Evolutionary conservation across 768 basidiomycete species (phyloP).

Genomic region (Termitomyces sp.): DNA sequence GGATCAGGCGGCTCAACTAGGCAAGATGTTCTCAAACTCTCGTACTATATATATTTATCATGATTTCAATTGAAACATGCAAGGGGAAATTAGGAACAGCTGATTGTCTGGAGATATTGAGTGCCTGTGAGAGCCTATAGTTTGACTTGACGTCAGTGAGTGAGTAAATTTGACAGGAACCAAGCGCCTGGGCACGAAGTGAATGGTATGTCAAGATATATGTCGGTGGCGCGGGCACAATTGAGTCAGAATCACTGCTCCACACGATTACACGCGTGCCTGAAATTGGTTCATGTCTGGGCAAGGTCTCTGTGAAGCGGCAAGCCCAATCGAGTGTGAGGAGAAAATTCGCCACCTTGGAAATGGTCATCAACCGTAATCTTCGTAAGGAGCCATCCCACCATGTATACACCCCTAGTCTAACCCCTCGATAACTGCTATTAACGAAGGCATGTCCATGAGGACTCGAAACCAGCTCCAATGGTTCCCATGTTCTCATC

Average conservation of each 20-base stretch:
- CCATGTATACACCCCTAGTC: not conserved
- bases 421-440: not conserved
- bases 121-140: not conserved
- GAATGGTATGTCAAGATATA: not conserved
- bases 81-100: not conserved
- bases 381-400: not conserved
- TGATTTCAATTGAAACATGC: not conserved
- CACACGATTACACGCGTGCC: not conserved
- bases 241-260: not conserved
- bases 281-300: not conserved
- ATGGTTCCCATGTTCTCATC: not conserved
- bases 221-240: not conserved
- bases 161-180: not conserved
- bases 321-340: not conserved
- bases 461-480: too few species aligned
- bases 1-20: not conserved
- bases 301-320: not conserved
- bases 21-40: slow-evolving; percentile 11
- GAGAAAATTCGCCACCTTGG: not conserved
- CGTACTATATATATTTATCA: not conserved
- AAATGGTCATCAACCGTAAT: not conserved
- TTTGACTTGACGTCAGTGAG: not conserved
- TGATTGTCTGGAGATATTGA: not conserved
- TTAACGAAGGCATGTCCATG: not conserved
- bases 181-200: not conserved